Conservation (phyloP, 2,329 filamentous ascomycete species). For the Malbranchea zuffiana region DNA sequence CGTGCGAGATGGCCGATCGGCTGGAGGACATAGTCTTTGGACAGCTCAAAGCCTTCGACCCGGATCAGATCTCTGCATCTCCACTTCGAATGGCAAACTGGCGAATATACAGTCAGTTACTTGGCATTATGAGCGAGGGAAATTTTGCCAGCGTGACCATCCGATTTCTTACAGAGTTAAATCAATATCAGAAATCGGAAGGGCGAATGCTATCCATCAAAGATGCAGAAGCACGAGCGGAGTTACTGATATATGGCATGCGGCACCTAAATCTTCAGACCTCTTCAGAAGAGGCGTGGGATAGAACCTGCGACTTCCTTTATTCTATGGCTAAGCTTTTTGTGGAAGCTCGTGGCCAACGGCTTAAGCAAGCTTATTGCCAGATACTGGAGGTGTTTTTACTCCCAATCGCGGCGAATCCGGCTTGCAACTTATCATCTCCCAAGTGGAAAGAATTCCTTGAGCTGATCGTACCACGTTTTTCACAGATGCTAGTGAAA, state of each 20-base stretch:
- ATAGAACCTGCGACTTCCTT: conserved; percentile 81
- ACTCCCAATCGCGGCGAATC: conserved; percentile 73
- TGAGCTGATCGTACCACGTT: conserved; percentile 61
- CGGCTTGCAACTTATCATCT: conserved; percentile 63
- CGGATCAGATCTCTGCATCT: conserved; percentile 59
- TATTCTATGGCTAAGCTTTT: conserved; percentile 72
- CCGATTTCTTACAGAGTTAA: conserved; percentile 72
- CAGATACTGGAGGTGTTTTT: conserved; percentile 79
- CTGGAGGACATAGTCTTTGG: conserved; percentile 92
- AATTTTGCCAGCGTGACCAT: conserved; percentile 77
- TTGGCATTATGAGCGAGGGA: conserved; percentile 92
- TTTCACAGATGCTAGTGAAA: conserved; percentile 78
- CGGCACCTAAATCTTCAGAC: conserved; percentile 71
- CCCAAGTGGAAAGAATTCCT: conserved; percentile 83
- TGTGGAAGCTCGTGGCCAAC: conserved; percentile 71
- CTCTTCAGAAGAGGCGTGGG: conserved; percentile 64
- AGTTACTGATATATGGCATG: conserved; percentile 83
- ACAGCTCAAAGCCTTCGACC: conserved; percentile 82
- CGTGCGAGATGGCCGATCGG: conserved; percentile 83
- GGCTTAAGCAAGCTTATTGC: conserved; percentile 89
- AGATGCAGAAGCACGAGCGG: conserved; percentile 68
- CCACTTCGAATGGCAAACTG: conserved; percentile 86
- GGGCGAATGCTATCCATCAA: conserved; percentile 36
- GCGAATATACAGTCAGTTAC: conserved; percentile 82
- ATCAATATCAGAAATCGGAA: conserved; percentile 64